phyloP scores from a whole-genome alignment of 2,329 filamentous ascomycete species.

The Venturiaceae sp. region DNA sequence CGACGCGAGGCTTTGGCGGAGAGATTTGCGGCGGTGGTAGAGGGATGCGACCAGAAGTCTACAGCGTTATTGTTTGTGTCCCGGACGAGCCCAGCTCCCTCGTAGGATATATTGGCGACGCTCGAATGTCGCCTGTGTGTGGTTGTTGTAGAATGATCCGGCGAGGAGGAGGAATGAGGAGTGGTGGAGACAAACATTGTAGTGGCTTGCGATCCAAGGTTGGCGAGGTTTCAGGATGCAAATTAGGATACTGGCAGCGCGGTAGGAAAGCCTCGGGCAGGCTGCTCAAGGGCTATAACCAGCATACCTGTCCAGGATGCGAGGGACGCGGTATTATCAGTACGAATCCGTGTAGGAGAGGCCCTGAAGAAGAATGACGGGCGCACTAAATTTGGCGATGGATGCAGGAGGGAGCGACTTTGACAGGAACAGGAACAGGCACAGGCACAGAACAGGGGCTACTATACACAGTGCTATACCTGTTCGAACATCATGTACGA shows the following conservation, averaged over 20 bases:
- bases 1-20: background rate
- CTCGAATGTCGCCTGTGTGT: background rate
- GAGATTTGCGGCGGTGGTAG: background rate
- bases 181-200: conserved; percentile 3
- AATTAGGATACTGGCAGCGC: too few species aligned
- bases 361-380: too few species aligned
- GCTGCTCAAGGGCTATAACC: too few species aligned
- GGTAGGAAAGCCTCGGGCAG: background rate
- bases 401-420: too few species aligned
- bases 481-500: too few species aligned
- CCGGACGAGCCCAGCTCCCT: background rate
- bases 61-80: background rate
- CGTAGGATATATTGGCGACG: background rate
- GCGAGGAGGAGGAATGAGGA: background rate
- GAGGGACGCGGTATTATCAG: too few species aligned
- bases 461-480: too few species aligned
- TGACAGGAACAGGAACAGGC: too few species aligned
- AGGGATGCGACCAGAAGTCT: background rate
- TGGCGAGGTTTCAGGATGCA: background rate
- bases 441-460: too few species aligned
- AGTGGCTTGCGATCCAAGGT: background rate
- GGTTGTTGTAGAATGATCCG: background rate
- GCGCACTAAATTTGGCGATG: too few species aligned
- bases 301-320: too few species aligned
- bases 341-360: too few species aligned